Conservation (phyloP, 495 filamentous ascomycete species). For the Pseudotulostoma volvatum region DNA sequence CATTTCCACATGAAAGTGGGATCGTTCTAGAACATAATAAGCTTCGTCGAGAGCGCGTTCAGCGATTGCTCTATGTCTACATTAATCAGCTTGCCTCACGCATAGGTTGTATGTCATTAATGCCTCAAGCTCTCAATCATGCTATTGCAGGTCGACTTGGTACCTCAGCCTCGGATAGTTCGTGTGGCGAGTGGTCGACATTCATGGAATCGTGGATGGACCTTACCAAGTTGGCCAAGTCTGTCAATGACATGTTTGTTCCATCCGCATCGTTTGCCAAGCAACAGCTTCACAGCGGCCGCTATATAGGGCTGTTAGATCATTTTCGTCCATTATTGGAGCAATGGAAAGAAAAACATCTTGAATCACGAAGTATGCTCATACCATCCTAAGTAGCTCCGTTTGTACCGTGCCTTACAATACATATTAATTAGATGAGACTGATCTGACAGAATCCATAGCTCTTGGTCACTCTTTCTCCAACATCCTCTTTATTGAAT, state of each 20-base stretch:
- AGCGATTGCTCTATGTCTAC: constrained; percentile 34
- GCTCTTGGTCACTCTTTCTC: constrained; percentile 25
- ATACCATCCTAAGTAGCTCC: too few relatives aligned
- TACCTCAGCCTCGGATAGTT: constrained; percentile 1
- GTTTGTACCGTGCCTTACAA: too few relatives aligned
- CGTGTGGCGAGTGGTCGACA: constrained; percentile 18
- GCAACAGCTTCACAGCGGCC: constrained; percentile 34
- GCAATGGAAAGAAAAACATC: constrained; percentile 35
- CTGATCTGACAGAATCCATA: constrained; percentile 1
- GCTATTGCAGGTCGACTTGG: constrained; percentile 14
- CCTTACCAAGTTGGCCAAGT: constrained; percentile 35
- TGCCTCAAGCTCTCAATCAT: constrained; percentile 33
- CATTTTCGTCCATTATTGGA: constrained; percentile 34
- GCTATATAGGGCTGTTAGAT: constrained; percentile 36
- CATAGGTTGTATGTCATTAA: constrained; percentile 37
- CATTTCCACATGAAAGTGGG: constrained; percentile 11
- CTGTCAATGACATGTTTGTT: constrained; percentile 37
- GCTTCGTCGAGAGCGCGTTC: constrained; percentile 26
- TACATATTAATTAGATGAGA: too few relatives aligned
- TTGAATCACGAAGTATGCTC: constrained; percentile 22
- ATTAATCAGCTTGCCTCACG: constrained; percentile 37
- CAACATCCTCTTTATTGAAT: constrained; percentile 34
- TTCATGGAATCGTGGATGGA: constrained; percentile 39
- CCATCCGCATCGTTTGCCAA: constrained; percentile 34
- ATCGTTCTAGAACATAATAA: constrained; percentile 23